These are phyloP conservation scores for Coemansia sp. DNA, from an alignment of 192 early-diverging fungal genomes.

Conservation along the genomic window DNA sequence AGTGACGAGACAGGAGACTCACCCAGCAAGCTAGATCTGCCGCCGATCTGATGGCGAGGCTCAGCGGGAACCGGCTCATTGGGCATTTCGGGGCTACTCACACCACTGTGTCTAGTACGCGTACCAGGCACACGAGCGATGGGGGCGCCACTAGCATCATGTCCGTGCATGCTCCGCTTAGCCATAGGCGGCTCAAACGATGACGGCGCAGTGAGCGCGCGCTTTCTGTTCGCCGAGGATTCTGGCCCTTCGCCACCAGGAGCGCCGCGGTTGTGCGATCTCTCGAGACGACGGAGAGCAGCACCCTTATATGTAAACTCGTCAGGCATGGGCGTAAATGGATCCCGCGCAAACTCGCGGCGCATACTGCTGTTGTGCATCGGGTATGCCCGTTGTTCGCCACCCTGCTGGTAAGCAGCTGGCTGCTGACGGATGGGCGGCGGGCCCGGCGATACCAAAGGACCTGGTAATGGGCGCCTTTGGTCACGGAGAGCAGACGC, in stretches of 20 bases:
- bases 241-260: constrained; percentile 5
- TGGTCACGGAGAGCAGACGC: constrained; percentile 1
- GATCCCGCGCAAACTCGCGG: constrained; percentile 22
- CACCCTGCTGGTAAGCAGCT: background rate
- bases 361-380: constrained; percentile 23
- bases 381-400: background rate
- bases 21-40: constrained; percentile 26
- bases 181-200: constrained; percentile 32
- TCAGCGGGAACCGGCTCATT: constrained; percentile 19
- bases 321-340: constrained; percentile 30
- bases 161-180: background rate
- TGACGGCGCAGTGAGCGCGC: constrained; percentile 57
- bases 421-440: background rate
- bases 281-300: constrained; percentile 48
- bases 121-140: background rate
- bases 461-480: background rate
- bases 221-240: constrained; percentile 35
- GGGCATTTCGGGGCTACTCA: background rate
- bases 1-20: constrained; percentile 56
- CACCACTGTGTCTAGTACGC: background rate
- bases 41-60: constrained; percentile 28
- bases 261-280: constrained; percentile 22
- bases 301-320: constrained; percentile 53
- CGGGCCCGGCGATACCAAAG: background rate
- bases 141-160: background rate